These are phyloP conservation scores for Leucocoprinus gongylophorus DNA, from an alignment of 1,284 basidiomycete species.

Conservation along the genomic window DNA sequence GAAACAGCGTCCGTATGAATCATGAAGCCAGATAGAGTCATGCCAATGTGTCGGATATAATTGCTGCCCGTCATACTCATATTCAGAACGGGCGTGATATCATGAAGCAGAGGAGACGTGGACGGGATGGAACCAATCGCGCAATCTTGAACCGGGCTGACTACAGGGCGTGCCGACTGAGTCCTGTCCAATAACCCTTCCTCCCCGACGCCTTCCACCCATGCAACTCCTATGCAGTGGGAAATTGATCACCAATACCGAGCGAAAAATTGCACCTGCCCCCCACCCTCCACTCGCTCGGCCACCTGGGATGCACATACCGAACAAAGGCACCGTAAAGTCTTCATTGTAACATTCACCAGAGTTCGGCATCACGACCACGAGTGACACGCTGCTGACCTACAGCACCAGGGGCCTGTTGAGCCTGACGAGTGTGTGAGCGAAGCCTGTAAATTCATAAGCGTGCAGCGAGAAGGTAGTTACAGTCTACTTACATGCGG, in stretches of 20 bases:
- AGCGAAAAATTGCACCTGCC: constrained; percentile 51
- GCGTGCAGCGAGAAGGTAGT: constrained; percentile 1
- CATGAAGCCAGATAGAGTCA: constrained; percentile 12
- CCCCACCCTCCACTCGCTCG: constrained; percentile 55
- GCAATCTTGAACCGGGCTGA: constrained; percentile 9
- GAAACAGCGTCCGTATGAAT: constrained; percentile 25
- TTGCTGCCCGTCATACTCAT: constrained; percentile 7
- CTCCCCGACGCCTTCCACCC: constrained; percentile 22
- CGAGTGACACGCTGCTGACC: constrained; percentile 55
- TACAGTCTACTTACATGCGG: constrained; percentile 54
- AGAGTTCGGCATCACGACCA: constrained; percentile 63
- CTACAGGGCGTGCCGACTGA: constrained; percentile 41
- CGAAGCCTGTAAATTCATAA: constrained; percentile 52
- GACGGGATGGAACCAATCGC: constrained; percentile 11
- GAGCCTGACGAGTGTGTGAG: constrained; percentile 76
- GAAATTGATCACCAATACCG: constrained; percentile 32
- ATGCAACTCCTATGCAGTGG: constrained; percentile 24
- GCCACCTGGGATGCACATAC: constrained; percentile 51
- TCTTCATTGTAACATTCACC: constrained; percentile 46
- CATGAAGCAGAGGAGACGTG: constrained; percentile 8
- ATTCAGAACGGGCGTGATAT: constrained; percentile 6
- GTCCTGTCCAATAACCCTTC: constrained; percentile 24
- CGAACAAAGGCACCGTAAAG: constrained; percentile 32
- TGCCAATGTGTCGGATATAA: constrained; percentile 12
- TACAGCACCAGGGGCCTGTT: constrained; percentile 55